Conservation (phyloP, 208 protist species). For the Wallacemonas sp. region DNA sequence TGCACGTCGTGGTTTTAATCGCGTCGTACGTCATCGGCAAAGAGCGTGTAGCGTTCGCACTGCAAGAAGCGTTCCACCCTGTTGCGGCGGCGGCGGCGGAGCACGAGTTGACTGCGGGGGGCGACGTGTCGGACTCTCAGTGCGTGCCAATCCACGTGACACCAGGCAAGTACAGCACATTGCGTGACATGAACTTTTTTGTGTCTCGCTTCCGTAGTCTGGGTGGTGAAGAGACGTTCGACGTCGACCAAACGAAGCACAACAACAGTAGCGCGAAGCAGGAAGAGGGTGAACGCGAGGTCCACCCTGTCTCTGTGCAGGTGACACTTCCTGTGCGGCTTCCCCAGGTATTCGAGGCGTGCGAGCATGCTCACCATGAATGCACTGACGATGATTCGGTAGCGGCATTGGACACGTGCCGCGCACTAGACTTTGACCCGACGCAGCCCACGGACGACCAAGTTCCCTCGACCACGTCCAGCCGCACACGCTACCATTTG, state of each 20-base stretch:
- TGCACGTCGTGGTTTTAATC: slow-evolving; percentile 78
- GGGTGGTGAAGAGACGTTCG: neutral
- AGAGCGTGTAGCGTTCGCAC: slow-evolving; percentile 78
- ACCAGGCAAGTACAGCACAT: slow-evolving; percentile 24
- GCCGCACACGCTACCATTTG: slow-evolving; percentile 19
- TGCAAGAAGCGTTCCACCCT: slow-evolving; percentile 60
- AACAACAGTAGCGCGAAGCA: neutral
- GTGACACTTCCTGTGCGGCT: slow-evolving; percentile 12
- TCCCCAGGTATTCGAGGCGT: neutral
- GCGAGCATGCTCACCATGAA: neutral
- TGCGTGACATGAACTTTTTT: slow-evolving; percentile 32
- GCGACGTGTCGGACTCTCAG: too few relatives aligned
- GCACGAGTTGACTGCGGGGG: neutral
- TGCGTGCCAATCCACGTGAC: slow-evolving; percentile 31
- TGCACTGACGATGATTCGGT: too few relatives aligned
- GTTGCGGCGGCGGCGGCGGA: neutral
- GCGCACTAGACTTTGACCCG: neutral
- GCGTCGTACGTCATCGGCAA: slow-evolving; percentile 92
- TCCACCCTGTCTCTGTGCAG: neutral
- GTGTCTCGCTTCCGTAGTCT: slow-evolving; percentile 20
- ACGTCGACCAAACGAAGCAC: too few relatives aligned
- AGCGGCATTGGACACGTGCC: neutral
- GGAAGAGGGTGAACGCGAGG: neutral
- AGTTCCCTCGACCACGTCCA: neutral
- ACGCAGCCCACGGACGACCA: neutral